Percentiles rank a stretch among this genome's conserved stretches.
Evolutionary conservation across 768 basidiomycete genomes (phyloP).

Genomic region (Boletellus ananas): DNA sequence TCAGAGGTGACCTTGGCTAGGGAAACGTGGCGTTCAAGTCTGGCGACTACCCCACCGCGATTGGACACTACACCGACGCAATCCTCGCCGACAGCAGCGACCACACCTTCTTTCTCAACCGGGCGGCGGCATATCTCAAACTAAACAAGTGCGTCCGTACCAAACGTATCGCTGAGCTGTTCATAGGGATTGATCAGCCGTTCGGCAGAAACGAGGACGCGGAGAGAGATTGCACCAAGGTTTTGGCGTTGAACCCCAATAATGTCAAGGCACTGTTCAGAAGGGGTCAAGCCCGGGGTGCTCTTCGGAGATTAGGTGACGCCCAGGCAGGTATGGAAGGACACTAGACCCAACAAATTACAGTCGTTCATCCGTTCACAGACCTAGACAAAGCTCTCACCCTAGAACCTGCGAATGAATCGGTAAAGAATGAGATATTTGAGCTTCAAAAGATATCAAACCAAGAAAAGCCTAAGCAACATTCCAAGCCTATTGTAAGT

Average conservation of each 20-base stretch:
- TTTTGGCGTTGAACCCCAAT: slow-evolving; percentile 47
- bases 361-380: slow-evolving; percentile 26
- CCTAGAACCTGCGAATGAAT: slow-evolving; percentile 61
- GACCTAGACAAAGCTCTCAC: slow-evolving; percentile 58
- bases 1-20: slow-evolving; percentile 36
- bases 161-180: neutral
- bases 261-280: slow-evolving; percentile 83
- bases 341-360: neutral
- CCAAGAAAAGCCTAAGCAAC: slow-evolving; percentile 28
- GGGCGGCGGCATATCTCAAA: slow-evolving; percentile 90
- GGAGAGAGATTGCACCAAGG: slow-evolving; percentile 72
- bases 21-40: slow-evolving; percentile 86
- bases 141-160: slow-evolving; percentile 79
- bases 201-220: slow-evolving; percentile 66
- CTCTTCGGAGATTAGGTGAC: slow-evolving; percentile 48
- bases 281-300: slow-evolving; percentile 67
- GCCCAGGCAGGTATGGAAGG: slow-evolving; percentile 53
- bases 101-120: slow-evolving; percentile 79
- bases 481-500: slow-evolving; percentile 32
- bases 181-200: slow-evolving; percentile 2
- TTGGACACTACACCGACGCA: slow-evolving; percentile 85
- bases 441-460: slow-evolving; percentile 44
- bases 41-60: slow-evolving; percentile 70
- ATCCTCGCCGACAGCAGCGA: slow-evolving; percentile 67
- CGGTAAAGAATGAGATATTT: slow-evolving; percentile 59